Base-by-base conservation (phyloP, 2,329 filamentous ascomycete species). In the Gyromitra esculenta region DNA sequence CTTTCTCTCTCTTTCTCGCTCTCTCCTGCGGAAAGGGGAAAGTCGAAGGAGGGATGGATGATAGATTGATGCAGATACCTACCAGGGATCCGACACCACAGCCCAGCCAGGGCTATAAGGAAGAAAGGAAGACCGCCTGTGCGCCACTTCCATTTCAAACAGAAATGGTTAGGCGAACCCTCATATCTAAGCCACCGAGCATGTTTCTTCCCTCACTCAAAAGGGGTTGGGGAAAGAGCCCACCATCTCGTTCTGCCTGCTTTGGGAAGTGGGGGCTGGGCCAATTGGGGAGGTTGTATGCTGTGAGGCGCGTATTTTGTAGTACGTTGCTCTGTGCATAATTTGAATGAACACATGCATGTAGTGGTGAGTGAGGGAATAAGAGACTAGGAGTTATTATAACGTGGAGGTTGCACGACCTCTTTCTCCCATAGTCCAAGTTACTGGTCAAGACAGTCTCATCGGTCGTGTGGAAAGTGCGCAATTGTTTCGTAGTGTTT, bases 291-390 rank as follows among this genome's bases (percentile, higher is more conserved):
- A 59, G 41, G 39, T 1, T 2, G 9, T 8, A 9, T 69, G 54
- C 66, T n/a, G 43, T 9, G n/a, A 5, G 5, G 35, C 35, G 67
- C 45, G 67, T 63, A 71, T 43, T 54, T 25, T 35, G 43, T 54
- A 35, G 57, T 54, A 54, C 67, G 48, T 7, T 21, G 48, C 48
- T 45, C 41, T 45, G 15, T 31, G 39, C 2, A 31, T 31, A 31
- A 4, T 31, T 2, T 63, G 59, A 39, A 39, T 43, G 41, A 15
- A 15, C 15, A 45, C 8, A 45, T 45, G 41, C 4, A 31, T 45
- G 41, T 3, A 31, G 25, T 31, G 41, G 5, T 15, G 15, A 13
- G 15, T 45, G 41, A 45, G 41, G 8, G 1, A 45, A 3, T 45
- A 15, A 45, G 41, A 45, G 25, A 31, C 25, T 31, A 31, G 25